phyloP scores from a whole-genome alignment of 805 yeast species.

The Hanseniaspora jakobsenii region DNA sequence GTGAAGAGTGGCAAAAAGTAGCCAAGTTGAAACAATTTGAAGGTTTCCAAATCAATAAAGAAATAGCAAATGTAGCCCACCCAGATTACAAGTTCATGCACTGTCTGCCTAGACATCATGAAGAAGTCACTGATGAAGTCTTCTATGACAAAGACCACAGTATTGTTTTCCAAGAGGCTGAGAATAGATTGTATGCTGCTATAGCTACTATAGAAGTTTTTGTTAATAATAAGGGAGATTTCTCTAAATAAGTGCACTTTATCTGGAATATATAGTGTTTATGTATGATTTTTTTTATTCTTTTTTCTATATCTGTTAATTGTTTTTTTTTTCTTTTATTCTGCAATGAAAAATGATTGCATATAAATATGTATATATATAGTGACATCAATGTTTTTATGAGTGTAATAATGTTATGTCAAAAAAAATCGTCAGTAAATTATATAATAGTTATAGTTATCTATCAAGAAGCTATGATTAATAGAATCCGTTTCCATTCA shows the following conservation, averaged over 20 bases:
- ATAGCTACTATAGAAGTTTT: slow-evolving; percentile 86
- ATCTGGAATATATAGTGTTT: slow-evolving; percentile 17
- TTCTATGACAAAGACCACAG: slow-evolving; percentile 67
- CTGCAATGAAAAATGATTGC: too few relatives aligned
- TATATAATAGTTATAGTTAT: slow-evolving; percentile 1
- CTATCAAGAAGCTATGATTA: too few relatives aligned
- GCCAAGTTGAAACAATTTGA: slow-evolving; percentile 65
- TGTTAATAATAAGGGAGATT: slow-evolving; percentile 70
- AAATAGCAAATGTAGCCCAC: slow-evolving; percentile 46
- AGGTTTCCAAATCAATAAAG: slow-evolving; percentile 73
- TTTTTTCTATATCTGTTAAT: too few relatives aligned
- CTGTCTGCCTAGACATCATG: slow-evolving; percentile 89
- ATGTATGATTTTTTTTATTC: too few relatives aligned
- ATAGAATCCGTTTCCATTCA: too few relatives aligned
- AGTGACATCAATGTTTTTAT: not conserved
- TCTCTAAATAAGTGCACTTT: slow-evolving; percentile 21
- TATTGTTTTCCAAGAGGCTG: slow-evolving; percentile 89
- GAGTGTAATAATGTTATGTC: not conserved
- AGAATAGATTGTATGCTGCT: slow-evolving; percentile 91
- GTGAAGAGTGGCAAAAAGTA: slow-evolving; percentile 72
- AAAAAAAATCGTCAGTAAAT: not conserved
- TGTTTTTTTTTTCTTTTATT: too few relatives aligned
- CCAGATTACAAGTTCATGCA: slow-evolving; percentile 91
- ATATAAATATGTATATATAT: too few relatives aligned
- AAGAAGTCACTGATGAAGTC: slow-evolving; percentile 88